These are phyloP conservation scores for Kodamaea sagamina DNA, from an alignment of 805 yeast species.

Conservation along the genomic window DNA sequence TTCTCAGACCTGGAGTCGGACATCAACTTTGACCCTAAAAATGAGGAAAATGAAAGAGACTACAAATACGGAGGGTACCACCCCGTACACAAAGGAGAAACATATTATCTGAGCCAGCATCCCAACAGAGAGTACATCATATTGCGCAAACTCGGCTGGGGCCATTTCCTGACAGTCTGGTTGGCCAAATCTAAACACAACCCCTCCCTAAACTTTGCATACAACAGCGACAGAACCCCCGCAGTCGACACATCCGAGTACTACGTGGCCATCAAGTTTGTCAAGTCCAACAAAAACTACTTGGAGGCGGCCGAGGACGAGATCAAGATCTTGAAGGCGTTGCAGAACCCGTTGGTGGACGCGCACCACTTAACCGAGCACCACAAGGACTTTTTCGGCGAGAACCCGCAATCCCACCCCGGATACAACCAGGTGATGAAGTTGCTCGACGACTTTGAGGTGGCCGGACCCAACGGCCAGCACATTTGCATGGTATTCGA, in stretches of 20 bases:
- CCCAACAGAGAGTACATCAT: constrained; percentile 45
- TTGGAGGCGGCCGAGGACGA: constrained; percentile 68
- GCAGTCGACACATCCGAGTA: constrained; percentile 8
- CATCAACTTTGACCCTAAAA: constrained; percentile 27
- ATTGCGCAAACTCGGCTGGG: constrained; percentile 67
- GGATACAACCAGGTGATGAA: constrained; percentile 56
- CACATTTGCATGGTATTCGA: constrained; percentile 71
- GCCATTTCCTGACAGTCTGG: constrained; percentile 76
- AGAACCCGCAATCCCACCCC: constrained; percentile 31
- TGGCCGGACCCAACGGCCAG: constrained; percentile 61
- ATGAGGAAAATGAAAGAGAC: constrained; percentile 54
- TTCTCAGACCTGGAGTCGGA: constrained; percentile 30
- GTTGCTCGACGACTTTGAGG: constrained; percentile 56
- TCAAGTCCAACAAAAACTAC: constrained; percentile 53
- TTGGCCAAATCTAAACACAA: constrained; percentile 39
- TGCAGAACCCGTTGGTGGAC: constrained; percentile 22
- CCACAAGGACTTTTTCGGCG: constrained; percentile 5
- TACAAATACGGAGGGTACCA: constrained; percentile 66
- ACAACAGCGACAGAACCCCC: not conserved
- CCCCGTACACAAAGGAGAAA: constrained; percentile 59
- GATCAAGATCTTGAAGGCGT: constrained; percentile 49
- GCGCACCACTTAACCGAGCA: constrained; percentile 13
- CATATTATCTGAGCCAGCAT: constrained; percentile 42
- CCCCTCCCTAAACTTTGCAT: constrained; percentile 1
- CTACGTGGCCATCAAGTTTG: constrained; percentile 65